These are phyloP conservation scores for Panicum miliaceum DNA, from an alignment of 176 grass and related monocot genomes.

Conservation along the genomic window DNA sequence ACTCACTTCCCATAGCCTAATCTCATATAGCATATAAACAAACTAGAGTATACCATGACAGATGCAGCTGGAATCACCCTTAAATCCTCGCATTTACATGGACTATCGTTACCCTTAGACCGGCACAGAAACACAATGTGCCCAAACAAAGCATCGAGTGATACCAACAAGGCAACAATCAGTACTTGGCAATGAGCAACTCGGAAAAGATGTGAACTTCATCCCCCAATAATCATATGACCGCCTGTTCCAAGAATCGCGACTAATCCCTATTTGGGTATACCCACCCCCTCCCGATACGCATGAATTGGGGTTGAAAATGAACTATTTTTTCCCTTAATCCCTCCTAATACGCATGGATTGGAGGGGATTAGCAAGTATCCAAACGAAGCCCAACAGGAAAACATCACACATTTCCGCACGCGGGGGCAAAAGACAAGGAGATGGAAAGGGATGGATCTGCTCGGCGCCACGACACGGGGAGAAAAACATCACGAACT, in stretches of 20 bases:
- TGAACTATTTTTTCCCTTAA: too few relatives aligned
- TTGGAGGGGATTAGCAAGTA: too few relatives aligned
- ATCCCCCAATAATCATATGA: too few relatives aligned
- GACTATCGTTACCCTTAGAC: background rate
- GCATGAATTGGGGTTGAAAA: too few relatives aligned
- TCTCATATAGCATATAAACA: background rate
- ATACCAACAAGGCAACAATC: conserved; percentile 17
- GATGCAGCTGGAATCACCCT: background rate
- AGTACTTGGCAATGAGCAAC: background rate
- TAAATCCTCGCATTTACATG: background rate
- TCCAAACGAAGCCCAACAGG: background rate
- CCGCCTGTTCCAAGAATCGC: background rate
- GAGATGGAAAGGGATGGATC: background rate
- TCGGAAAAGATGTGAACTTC: conserved; percentile 1
- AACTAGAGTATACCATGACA: background rate
- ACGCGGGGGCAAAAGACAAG: background rate
- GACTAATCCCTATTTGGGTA: too few relatives aligned
- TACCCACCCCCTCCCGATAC: too few relatives aligned
- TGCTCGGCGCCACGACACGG: background rate
- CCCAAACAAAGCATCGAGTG: background rate
- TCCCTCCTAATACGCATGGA: too few relatives aligned
- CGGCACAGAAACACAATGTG: background rate
- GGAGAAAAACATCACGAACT: background rate
- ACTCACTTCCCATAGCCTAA: background rate
- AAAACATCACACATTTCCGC: background rate